Conservation (phyloP, 768 basidiomycete species). For the Tricholoma sp. region DNA sequence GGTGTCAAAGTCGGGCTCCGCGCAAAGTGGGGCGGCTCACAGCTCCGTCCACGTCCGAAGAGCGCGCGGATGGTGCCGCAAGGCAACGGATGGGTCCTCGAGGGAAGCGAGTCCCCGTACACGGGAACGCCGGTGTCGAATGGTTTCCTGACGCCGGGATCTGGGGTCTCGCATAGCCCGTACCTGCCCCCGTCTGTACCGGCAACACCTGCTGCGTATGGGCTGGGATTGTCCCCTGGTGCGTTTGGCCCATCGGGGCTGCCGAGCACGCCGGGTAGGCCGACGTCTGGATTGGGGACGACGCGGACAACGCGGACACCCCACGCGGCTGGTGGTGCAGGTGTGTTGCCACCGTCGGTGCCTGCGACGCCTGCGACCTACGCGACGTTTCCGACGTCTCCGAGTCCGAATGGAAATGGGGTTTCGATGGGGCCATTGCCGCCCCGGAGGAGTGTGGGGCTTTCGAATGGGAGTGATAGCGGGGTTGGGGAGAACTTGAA, state of each 20-base stretch:
- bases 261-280: conserved; percentile 10
- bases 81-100: conserved; percentile 56
- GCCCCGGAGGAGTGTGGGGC: neutral
- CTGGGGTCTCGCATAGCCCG: neutral
- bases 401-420: conserved; percentile 25
- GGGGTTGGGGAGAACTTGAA: neutral
- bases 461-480: neutral
- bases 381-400: conserved; percentile 29
- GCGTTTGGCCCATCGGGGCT: conserved; percentile 8
- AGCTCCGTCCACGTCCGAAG: conserved; percentile 52
- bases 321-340: neutral
- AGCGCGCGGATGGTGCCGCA: conserved; percentile 46
- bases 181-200: conserved; percentile 2
- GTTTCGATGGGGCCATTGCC: conserved; percentile 21
- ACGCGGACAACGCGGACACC: conserved; percentile 14
- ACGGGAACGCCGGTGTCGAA: conserved; percentile 27
- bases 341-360: conserved; percentile 9
- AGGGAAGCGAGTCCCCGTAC: conserved; percentile 39
- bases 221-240: conserved; percentile 2
- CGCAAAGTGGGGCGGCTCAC: conserved; percentile 63
- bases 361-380: conserved; percentile 31
- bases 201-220: conserved; percentile 2
- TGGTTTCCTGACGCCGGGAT: conserved; percentile 23
- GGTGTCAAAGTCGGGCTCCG: conserved; percentile 51
- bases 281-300: conserved; percentile 7